phyloP scores from a whole-genome alignment of 2,329 filamentous ascomycete species.

The Amphichorda felina region DNA sequence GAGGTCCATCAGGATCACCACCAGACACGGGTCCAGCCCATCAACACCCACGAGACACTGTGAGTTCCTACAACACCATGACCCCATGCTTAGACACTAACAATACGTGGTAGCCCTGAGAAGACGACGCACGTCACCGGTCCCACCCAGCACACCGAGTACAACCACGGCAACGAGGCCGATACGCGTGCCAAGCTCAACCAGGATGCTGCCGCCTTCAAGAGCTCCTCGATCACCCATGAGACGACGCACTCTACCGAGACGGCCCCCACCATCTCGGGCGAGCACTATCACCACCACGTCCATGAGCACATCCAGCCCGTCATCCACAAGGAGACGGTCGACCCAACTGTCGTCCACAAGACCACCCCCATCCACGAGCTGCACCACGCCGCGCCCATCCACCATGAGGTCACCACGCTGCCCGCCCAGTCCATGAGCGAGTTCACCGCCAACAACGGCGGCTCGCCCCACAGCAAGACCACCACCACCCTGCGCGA shows the following conservation, averaged over 20 bases:
- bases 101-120: slow-evolving; percentile 32
- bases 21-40: slow-evolving; percentile 57
- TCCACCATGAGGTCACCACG: slow-evolving; percentile 53
- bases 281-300: slow-evolving; percentile 25
- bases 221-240: slow-evolving; percentile 14
- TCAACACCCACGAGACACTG: slow-evolving; percentile 25
- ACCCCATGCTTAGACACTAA: background rate
- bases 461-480: slow-evolving; percentile 39
- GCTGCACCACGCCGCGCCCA: slow-evolving; percentile 53
- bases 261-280: slow-evolving; percentile 11
- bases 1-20: slow-evolving; percentile 64
- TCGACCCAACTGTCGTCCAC: slow-evolving; percentile 58
- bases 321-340: slow-evolving; percentile 56
- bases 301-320: slow-evolving; percentile 61
- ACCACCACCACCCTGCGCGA: slow-evolving; percentile 40
- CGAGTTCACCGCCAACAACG: slow-evolving; percentile 41
- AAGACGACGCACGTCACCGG: slow-evolving; percentile 48
- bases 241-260: slow-evolving; percentile 14
- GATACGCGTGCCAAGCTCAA: slow-evolving; percentile 33
- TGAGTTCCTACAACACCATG: slow-evolving; percentile 29
- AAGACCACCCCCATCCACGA: slow-evolving; percentile 64
- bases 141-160: slow-evolving; percentile 46
- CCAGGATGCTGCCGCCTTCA: slow-evolving; percentile 30
- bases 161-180: slow-evolving; percentile 46
- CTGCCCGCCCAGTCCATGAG: slow-evolving; percentile 52